Evolutionary conservation across 257 asterid genomes (phyloP).

Genomic region (Verbena officinalis): DNA sequence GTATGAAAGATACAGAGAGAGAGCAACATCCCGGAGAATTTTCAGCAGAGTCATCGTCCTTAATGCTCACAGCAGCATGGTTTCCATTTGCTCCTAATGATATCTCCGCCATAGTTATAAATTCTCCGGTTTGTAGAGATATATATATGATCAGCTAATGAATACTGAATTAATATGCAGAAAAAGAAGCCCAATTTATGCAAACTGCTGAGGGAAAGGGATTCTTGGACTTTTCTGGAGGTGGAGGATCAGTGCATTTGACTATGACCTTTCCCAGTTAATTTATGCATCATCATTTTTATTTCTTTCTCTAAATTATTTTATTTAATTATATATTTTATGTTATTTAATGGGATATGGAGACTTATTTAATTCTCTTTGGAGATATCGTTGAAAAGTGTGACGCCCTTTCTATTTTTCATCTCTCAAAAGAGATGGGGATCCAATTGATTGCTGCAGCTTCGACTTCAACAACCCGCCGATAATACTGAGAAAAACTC

Average conservation of each 20-base stretch:
- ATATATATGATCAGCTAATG: too few relatives aligned
- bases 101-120: conserved; percentile 51
- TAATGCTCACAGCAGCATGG: conserved; percentile 48
- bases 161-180: too few relatives aligned
- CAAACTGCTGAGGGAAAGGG: conserved; percentile 2
- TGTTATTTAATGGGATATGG: too few relatives aligned
- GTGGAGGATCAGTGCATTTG: conserved; percentile 35
- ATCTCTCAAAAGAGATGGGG: not conserved
- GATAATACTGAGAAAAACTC: conserved; percentile 31
- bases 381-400: conserved; percentile 41
- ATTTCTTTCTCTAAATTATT: not conserved
- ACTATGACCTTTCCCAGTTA: conserved; percentile 24
- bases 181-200: conserved; percentile 30
- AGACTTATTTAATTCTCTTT: not conserved
- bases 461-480: conserved; percentile 62
- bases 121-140: too few relatives aligned
- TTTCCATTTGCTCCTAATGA: conserved; percentile 49
- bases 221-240: conserved; percentile 27
- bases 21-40: conserved; percentile 38
- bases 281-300: too few relatives aligned
- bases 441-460: conserved; percentile 54
- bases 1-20: conserved; percentile 62
- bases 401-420: conserved; percentile 24
- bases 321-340: not conserved
- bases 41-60: conserved; percentile 45